Percentiles rank a stretch among this genome's conserved stretches.
Conservation (phyloP, 2,329 filamentous ascomycete genomes). For the Aspergillaceae sp. region DNA sequence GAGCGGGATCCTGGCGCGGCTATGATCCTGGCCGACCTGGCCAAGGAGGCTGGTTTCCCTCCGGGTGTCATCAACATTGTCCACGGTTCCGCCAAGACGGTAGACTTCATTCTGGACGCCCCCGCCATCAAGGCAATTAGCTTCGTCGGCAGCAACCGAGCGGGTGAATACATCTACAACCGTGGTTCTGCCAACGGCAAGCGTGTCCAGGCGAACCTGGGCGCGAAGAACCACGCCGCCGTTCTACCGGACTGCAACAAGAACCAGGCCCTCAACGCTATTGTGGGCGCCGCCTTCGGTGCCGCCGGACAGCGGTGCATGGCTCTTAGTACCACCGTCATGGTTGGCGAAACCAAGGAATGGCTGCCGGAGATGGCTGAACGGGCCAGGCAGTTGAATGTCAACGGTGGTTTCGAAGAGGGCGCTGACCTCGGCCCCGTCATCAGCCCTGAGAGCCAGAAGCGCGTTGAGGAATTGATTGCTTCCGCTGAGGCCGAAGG, state of each 20-base stretch:
- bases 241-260: slow-evolving; percentile 61
- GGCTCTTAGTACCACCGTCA: slow-evolving; percentile 57
- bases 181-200: slow-evolving; percentile 62
- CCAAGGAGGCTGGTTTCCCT: slow-evolving; percentile 56
- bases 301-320: slow-evolving; percentile 63
- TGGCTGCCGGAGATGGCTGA: slow-evolving; percentile 58
- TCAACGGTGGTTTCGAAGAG: slow-evolving; percentile 56
- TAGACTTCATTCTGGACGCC: slow-evolving; percentile 62
- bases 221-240: slow-evolving; percentile 62
- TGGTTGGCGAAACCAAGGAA: slow-evolving; percentile 57
- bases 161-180: slow-evolving; percentile 60
- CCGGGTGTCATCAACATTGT: slow-evolving; percentile 59
- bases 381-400: slow-evolving; percentile 50
- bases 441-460: slow-evolving; percentile 55
- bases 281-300: slow-evolving; percentile 59
- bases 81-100: slow-evolving; percentile 55
- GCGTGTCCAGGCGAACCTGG: slow-evolving; percentile 60
- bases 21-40: slow-evolving; percentile 58
- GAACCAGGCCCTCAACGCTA: slow-evolving; percentile 58
- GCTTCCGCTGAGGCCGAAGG: slow-evolving; percentile 54
- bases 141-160: slow-evolving; percentile 61
- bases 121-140: slow-evolving; percentile 60
- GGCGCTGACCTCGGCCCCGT: slow-evolving; percentile 57
- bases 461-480: slow-evolving; percentile 55
- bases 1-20: slow-evolving; percentile 57